Percentiles rank a stretch among this genome's conserved stretches.
phyloP scores from a whole-genome alignment of 208 protist species.

The Trypanosoma melophagium region DNA sequence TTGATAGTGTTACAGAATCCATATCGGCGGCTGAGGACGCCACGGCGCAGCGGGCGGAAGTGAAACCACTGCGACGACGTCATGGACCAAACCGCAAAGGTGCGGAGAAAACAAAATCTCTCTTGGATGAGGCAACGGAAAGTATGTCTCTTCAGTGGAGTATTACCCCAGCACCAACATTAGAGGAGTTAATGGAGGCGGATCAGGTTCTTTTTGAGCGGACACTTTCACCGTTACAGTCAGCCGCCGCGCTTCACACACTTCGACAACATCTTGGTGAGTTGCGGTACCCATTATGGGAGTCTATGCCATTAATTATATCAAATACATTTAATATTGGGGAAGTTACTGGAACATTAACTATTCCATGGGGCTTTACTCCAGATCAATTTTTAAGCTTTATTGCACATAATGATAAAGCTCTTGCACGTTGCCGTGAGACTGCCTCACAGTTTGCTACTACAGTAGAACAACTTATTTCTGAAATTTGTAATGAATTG shows the following conservation, averaged over 20 bases:
- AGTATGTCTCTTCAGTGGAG: conserved; percentile 73
- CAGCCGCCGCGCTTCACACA: conserved; percentile 83
- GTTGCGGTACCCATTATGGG: conserved; percentile 86
- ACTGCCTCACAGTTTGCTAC: conserved; percentile 49
- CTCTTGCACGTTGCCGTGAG: conserved; percentile 54
- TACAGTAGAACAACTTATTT: conserved; percentile 77
- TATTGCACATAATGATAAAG: conserved; percentile 71
- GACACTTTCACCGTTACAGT: conserved; percentile 82
- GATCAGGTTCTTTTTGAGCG: conserved; percentile 85
- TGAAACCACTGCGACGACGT: conserved; percentile 68
- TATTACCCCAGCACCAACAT: conserved; percentile 64
- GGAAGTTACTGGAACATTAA: conserved; percentile 71
- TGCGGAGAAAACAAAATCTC: conserved; percentile 42
- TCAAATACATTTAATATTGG: conserved; percentile 77
- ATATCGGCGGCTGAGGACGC: conserved; percentile 80
- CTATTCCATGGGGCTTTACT: conserved; percentile 89
- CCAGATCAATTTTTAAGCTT: conserved; percentile 78
- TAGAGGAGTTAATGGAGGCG: conserved; percentile 90
- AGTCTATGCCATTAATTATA: conserved; percentile 87
- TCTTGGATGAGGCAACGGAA: conserved; percentile 88
- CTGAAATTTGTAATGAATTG: conserved; percentile 69
- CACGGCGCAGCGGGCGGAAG: conserved; percentile 70
- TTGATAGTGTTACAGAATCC: conserved; percentile 79
- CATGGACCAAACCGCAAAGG: conserved; percentile 13
- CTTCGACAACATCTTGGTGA: conserved; percentile 74